Evolutionary conservation across 2,329 filamentous ascomycete genomes (phyloP), one percentile per base, ranked within the genome.

Genomic region (Fusarium avenaceum): DNA sequence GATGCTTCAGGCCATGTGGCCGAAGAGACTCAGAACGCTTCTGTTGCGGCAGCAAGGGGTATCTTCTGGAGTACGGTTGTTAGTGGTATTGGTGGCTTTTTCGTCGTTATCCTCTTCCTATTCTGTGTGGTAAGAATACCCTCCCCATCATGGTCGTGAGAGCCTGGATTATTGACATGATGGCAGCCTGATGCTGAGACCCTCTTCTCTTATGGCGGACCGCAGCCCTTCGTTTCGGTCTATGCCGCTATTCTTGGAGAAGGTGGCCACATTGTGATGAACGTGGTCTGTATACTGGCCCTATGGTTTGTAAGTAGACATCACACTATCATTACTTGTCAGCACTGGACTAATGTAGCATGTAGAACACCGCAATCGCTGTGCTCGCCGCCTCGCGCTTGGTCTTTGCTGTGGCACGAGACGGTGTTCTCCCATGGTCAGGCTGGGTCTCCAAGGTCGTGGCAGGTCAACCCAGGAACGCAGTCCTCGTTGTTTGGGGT

Each of bases 1-100:
- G 54, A 57, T 38, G 54, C 54, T 0, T 57, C 54, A 0, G 54
- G 54, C 0, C 54, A 57, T 38, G 54, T 57, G 1, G 47, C 54
- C 9, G 54, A 57, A 24, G 54, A 57, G 4, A 57, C 54, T 0
- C 43, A 53, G 47, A 44, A 57, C 0, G 54, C 54, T 0, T 57
- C 54, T 0, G 22, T 57, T 3, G 54, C 54, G 20, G 54, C 54
- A 0, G 54, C 47, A 0, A 43, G 54, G 1, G 54, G 54, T 0
- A 57, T 57, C 3, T 57, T 57, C 9, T 57, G 54, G 54, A 57
- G 54, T 1, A 57, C 54, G 0, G 54, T 57, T 0, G 39, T 53
- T 4, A 52, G 54, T 22, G 54, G 47, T 3, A 4, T 57, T 3
- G 54, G 54, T 0, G 47, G 54, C 0, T 57, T 57, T n/a, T 1